Percentiles rank a stretch among this genome's conserved stretches.
Evolutionary conservation across 495 filamentous ascomycete species (phyloP).

Genomic region (Podospora bellae-mahoneyi): DNA sequence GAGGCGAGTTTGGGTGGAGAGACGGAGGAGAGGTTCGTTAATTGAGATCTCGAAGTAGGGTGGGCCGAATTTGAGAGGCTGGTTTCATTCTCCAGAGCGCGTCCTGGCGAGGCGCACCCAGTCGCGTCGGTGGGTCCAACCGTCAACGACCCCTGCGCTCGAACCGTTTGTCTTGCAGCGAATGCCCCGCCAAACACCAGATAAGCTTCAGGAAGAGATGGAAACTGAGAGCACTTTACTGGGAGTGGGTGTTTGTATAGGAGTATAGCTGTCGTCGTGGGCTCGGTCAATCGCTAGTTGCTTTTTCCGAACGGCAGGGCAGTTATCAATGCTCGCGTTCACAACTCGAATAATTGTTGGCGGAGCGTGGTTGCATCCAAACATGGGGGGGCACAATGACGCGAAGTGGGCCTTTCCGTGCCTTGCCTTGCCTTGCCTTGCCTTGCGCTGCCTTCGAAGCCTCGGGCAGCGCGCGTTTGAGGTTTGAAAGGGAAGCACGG

Average conservation of each 20-base stretch:
- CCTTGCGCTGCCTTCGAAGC: not conserved
- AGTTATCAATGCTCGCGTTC: not conserved
- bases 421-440: not conserved
- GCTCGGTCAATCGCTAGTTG: not conserved
- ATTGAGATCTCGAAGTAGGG: constrained; percentile 17
- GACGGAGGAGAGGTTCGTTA: constrained; percentile 12
- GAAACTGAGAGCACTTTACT: not conserved
- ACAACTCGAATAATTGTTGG: not conserved
- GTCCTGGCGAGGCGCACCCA: constrained; percentile 19
- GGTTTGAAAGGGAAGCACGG: not conserved
- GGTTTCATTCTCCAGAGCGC: constrained; percentile 33
- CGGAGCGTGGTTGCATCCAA: not conserved
- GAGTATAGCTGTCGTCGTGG: not conserved
- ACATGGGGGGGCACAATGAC: constrained; percentile 7
- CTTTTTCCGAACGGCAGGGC: not conserved
- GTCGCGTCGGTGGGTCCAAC: constrained; percentile 32
- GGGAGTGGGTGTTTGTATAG: not conserved
- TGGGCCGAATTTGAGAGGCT: constrained; percentile 33
- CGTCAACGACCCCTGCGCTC: not conserved
- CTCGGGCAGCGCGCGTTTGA: not conserved
- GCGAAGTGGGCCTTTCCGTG: constrained; percentile 8
- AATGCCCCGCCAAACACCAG: not conserved
- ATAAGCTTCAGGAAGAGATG: not conserved
- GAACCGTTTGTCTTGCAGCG: not conserved
- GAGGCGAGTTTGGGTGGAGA: constrained; percentile 12